Evolutionary conservation across 2,329 filamentous ascomycete species (phyloP).

Genomic region (Dothideomycetes sp.): DNA sequence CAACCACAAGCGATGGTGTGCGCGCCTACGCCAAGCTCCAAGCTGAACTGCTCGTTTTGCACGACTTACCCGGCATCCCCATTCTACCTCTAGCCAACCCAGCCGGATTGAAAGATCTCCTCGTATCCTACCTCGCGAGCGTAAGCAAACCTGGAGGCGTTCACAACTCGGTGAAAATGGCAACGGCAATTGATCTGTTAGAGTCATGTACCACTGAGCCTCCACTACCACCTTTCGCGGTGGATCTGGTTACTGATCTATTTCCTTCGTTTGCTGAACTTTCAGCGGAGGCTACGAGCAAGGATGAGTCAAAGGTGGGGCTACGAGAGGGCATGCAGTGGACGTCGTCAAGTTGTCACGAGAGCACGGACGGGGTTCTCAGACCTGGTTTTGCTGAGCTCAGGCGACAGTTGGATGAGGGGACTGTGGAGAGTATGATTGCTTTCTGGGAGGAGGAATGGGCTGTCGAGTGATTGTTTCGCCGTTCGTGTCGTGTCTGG

Average conservation of each 20-base stretch:
- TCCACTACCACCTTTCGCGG: constrained; percentile 15
- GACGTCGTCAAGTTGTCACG: no score
- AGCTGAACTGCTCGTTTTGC: constrained; percentile 12
- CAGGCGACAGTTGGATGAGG: constrained; percentile 22
- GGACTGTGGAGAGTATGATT: constrained; percentile 19
- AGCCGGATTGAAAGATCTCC: no score
- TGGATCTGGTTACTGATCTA: constrained; percentile 15
- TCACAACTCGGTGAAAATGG: no score
- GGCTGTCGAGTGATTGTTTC: constrained; percentile 16
- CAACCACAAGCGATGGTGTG: constrained; percentile 9
- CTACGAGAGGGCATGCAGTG: no score
- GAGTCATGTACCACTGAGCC: constrained; percentile 14
- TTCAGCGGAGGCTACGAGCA: constrained; percentile 1
- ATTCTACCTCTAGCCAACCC: constrained; percentile 16
- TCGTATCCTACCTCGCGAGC: no score
- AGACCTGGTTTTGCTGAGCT: constrained; percentile 15
- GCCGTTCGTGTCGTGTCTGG: no score
- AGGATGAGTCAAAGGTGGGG: constrained; percentile 1
- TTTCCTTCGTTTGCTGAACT: constrained; percentile 15
- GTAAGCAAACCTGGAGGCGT: no score
- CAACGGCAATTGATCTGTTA: constrained; percentile 14
- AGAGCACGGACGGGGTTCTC: no score
- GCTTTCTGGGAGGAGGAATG: constrained; percentile 27
- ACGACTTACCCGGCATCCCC: constrained; percentile 15
- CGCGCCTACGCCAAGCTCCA: constrained; percentile 18